These are phyloP conservation scores for Talaromyces proteolyticus DNA, from an alignment of 495 filamentous ascomycete genomes.

Conservation along the genomic window DNA sequence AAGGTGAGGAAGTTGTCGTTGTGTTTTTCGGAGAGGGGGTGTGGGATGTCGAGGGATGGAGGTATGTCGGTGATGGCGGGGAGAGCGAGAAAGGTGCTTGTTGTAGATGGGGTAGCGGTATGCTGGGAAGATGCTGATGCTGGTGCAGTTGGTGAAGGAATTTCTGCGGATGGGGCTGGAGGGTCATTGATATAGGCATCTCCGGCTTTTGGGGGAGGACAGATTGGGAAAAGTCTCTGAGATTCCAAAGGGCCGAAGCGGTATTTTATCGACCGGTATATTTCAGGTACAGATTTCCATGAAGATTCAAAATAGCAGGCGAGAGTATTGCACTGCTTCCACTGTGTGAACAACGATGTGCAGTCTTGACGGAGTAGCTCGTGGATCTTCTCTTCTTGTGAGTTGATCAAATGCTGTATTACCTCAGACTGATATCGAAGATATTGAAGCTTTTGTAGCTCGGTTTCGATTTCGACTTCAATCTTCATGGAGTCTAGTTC, in stretches of 20 bases:
- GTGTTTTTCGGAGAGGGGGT: not conserved
- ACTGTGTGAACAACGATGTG: slow-evolving; percentile 2
- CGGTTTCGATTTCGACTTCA: not conserved
- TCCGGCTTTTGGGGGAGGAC: not conserved
- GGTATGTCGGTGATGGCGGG: no score
- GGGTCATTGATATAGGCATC: not conserved
- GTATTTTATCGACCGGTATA: slow-evolving; percentile 21
- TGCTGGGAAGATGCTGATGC: no score
- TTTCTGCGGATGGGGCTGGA: not conserved
- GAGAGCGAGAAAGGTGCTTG: no score
- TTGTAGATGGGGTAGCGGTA: no score
- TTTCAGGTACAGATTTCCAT: slow-evolving; percentile 9
- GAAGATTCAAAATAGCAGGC: slow-evolving; percentile 10
- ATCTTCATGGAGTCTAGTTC: no score
- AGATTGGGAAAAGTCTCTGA: slow-evolving; percentile 3
- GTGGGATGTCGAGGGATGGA: not conserved
- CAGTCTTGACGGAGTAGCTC: slow-evolving; percentile 9
- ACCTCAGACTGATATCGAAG: not conserved
- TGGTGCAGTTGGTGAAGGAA: no score
- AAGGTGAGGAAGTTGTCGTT: not conserved
- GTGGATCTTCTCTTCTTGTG: slow-evolving; percentile 9
- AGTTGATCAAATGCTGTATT: not conserved
- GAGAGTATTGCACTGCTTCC: slow-evolving; percentile 10
- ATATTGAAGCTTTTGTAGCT: slow-evolving; percentile 5
- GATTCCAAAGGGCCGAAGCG: slow-evolving; percentile 5